These are phyloP conservation scores for Alternaria sp. DNA, from an alignment of 2,329 filamentous ascomycete genomes.

Conservation along the genomic window DNA sequence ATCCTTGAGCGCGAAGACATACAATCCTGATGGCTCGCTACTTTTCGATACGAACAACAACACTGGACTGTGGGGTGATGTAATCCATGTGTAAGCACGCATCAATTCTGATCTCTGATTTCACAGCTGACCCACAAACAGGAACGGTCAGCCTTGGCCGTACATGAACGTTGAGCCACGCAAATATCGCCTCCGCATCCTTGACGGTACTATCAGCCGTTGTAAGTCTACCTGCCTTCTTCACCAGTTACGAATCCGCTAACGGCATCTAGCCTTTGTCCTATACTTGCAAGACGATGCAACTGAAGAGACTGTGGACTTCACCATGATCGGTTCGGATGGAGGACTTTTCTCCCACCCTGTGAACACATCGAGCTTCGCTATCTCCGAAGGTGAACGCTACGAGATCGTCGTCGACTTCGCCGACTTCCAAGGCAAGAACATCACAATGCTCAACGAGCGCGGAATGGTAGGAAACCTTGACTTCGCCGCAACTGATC, in stretches of 20 bases:
- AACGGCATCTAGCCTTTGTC: constrained; percentile 49
- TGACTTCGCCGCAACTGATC: constrained; percentile 57
- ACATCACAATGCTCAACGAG: constrained; percentile 55
- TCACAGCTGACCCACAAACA: constrained; percentile 10
- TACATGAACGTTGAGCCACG: constrained; percentile 62
- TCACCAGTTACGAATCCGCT: not conserved
- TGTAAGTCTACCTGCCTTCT: too few species aligned
- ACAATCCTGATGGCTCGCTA: constrained; percentile 59
- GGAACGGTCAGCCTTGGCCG: constrained; percentile 65
- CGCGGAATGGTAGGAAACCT: constrained; percentile 53
- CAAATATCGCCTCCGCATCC: constrained; percentile 64
- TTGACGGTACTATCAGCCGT: constrained; percentile 51
- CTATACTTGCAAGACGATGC: constrained; percentile 53
- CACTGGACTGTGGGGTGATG: constrained; percentile 61
- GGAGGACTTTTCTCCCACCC: constrained; percentile 57
- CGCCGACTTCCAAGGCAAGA: constrained; percentile 55
- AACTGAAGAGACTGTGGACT: constrained; percentile 47
- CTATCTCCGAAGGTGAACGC: constrained; percentile 62
- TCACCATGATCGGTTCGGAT: constrained; percentile 63
- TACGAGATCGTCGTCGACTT: constrained; percentile 67
- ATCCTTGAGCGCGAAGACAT: constrained; percentile 58
- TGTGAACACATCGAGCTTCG: constrained; percentile 51
- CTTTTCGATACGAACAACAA: constrained; percentile 54
- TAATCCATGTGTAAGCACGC: constrained; percentile 65
- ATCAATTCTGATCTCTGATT: too few species aligned